Conservation (phyloP, 2,329 filamentous ascomycete genomes). For the Golovinomyces cichoracearum region DNA sequence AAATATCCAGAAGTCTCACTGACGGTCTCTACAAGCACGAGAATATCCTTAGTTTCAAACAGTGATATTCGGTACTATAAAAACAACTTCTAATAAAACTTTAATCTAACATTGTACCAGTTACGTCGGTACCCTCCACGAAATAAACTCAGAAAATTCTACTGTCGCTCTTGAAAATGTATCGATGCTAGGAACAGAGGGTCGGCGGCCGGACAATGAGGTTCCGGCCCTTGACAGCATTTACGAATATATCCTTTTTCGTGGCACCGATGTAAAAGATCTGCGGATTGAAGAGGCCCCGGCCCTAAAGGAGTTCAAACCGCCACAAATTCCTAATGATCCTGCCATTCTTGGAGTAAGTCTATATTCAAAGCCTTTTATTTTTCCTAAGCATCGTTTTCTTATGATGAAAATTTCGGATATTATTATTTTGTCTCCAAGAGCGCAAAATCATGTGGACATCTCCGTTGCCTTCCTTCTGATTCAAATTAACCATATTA, state of each 20-base stretch:
- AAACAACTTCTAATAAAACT: not conserved
- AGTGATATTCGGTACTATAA: slow-evolving; percentile 70
- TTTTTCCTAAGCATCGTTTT: slow-evolving; percentile 7
- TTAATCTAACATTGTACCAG: too few relatives aligned
- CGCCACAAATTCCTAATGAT: slow-evolving; percentile 65
- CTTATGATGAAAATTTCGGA: slow-evolving; percentile 86
- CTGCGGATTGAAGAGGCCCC: slow-evolving; percentile 72
- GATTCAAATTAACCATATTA: slow-evolving; percentile 22
- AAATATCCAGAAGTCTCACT: not conserved
- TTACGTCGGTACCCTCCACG: slow-evolving; percentile 84
- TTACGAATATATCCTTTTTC: slow-evolving; percentile 97
- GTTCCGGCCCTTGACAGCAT: slow-evolving; percentile 62
- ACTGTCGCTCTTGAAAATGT: slow-evolving; percentile 96
- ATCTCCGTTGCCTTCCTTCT: slow-evolving; percentile 99
- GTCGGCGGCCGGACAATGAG: slow-evolving; percentile 60
- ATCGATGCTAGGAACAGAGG: slow-evolving; percentile 79
- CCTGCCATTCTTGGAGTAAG: slow-evolving; percentile 93
- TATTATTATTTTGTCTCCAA: slow-evolving; percentile 85
- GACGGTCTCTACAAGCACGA: slow-evolving; percentile 30
- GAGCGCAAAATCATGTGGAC: slow-evolving; percentile 87
- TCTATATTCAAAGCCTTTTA: slow-evolving; percentile 14
- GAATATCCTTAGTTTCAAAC: slow-evolving; percentile 90
- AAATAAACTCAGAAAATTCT: slow-evolving; percentile 92
- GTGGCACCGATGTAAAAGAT: slow-evolving; percentile 95
- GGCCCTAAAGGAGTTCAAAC: slow-evolving; percentile 45